Percentiles rank a stretch among this genome's conserved stretches.
Evolutionary conservation across 805 yeast genomes (phyloP).

Genomic region (Metschnikowia proteae): DNA sequence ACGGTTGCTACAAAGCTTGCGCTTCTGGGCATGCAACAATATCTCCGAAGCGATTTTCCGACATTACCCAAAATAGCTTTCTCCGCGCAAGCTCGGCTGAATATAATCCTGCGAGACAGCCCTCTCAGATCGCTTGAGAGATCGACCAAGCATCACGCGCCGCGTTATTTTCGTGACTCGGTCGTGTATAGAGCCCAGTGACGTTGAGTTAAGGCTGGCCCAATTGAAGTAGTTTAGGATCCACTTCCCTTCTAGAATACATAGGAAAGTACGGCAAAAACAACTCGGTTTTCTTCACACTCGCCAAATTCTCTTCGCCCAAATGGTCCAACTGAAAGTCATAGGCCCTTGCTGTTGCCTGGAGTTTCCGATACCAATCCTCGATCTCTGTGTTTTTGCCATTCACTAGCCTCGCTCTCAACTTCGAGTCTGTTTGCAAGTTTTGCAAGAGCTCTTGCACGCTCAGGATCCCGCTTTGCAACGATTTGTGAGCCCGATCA

Average conservation of each 20-base stretch:
- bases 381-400: slow-evolving; percentile 6
- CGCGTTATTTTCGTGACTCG: neutral
- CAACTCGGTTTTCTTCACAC: slow-evolving; percentile 7
- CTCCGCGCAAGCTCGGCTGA: neutral
- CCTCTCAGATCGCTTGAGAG: too few species aligned
- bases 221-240: neutral
- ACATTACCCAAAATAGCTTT: neutral
- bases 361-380: slow-evolving; percentile 9
- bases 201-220: too few species aligned
- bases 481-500: neutral
- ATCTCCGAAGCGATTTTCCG: neutral
- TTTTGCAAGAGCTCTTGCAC: slow-evolving; percentile 7
- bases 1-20: too few species aligned
- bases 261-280: slow-evolving; percentile 13
- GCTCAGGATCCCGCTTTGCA: slow-evolving; percentile 4
- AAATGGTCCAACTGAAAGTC: slow-evolving; percentile 3
- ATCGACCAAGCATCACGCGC: too few species aligned
- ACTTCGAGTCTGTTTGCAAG: slow-evolving; percentile 6
- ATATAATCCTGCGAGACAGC: neutral
- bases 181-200: neutral
- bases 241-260: neutral
- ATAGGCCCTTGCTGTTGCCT: slow-evolving; percentile 14
- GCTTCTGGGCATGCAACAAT: too few species aligned
- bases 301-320: neutral
- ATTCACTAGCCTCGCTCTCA: slow-evolving; percentile 5